Base-by-base conservation (phyloP, 202 grass and related monocot species). In the Sporobolus alterniflorus region DNA sequence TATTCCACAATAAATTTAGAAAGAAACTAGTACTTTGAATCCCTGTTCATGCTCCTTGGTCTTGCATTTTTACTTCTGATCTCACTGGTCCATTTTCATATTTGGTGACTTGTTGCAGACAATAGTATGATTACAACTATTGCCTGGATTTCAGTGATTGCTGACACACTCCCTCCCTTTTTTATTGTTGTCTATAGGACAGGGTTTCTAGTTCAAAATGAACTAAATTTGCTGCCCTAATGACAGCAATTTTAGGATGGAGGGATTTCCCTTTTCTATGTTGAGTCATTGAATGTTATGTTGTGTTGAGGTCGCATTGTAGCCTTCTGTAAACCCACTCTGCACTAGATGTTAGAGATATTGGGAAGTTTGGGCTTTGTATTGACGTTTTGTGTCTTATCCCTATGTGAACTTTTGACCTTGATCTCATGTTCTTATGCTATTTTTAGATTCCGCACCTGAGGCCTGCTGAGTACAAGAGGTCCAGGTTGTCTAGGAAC, bases 401-500 rank as follows among this genome's bases (percentile, higher is more conserved):
- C 36, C 4, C 4, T 20, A 13, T 26, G 56, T 72, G 44, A 86
- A 60, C 14, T 56, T 80, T 67, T 15, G 4, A 75, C 39, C 15
- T 59, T 15, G 18, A 0, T 39, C 20, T 49, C 25, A 68, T 57
- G 21, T 22, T 81, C 13, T 69, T 51, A 0, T 32, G 10, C 59
- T 60, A 39, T 39, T 15, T 68, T 14, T 61, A 97, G 91, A 91
- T 97, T 83, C 91, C 94, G 3, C 94, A 94, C 84, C 85, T 97
- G 55, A 94, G 89, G 87, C 91, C 89, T 86, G 55, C 87, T 17
- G 69, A 94, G 74, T 97, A 97, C 79, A 94, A 89, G 79, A 90
- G 87, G 76, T 94, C 87, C 81, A 97, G 91, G 83, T 88, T 94
- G 84, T 60, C 86, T 80, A 91, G 94, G 88, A 97, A 88, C 84